These are phyloP conservation scores for Sphagnurus paluster DNA, from an alignment of 1,284 basidiomycete genomes.

Conservation along the genomic window DNA sequence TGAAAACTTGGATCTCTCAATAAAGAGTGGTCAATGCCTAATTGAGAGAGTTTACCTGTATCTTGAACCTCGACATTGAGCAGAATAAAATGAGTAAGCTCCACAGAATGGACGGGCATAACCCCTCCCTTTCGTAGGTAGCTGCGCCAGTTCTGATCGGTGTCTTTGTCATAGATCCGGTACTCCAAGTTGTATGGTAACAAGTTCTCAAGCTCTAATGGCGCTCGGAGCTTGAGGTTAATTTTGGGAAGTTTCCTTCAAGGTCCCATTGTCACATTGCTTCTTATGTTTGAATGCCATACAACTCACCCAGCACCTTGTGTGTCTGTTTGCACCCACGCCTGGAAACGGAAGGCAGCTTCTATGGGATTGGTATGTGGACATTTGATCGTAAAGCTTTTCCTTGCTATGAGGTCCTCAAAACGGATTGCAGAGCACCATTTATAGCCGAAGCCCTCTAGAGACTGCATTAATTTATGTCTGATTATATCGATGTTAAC, in stretches of 20 bases:
- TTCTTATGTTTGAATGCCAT: constrained; percentile 12
- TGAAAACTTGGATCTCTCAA: constrained; percentile 65
- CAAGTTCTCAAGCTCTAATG: constrained; percentile 95
- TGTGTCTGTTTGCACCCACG: constrained; percentile 82
- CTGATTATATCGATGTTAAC: too few species aligned
- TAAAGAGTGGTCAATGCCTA: neutral
- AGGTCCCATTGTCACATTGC: constrained; percentile 2
- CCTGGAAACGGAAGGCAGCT: constrained; percentile 95
- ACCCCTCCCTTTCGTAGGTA: constrained; percentile 93
- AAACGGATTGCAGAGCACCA: constrained; percentile 93
- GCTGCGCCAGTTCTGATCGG: constrained; percentile 89
- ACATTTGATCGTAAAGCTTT: constrained; percentile 84
- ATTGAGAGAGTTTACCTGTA: constrained; percentile 59
- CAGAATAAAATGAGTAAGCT: constrained; percentile 91
- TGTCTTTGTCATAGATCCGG: constrained; percentile 95
- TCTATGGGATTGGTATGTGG: constrained; percentile 82
- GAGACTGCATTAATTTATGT: constrained; percentile 9
- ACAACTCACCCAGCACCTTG: constrained; percentile 61
- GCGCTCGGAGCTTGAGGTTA: constrained; percentile 87
- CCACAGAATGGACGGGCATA: constrained; percentile 97
- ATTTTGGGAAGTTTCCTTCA: constrained; percentile 83
- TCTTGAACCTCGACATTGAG: constrained; percentile 92
- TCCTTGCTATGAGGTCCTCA: constrained; percentile 85
- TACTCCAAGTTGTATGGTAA: constrained; percentile 96
- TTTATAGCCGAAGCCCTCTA: constrained; percentile 93